These are phyloP conservation scores for Solanum bukasovii DNA, from an alignment of 257 asterid species.

Conservation along the genomic window DNA sequence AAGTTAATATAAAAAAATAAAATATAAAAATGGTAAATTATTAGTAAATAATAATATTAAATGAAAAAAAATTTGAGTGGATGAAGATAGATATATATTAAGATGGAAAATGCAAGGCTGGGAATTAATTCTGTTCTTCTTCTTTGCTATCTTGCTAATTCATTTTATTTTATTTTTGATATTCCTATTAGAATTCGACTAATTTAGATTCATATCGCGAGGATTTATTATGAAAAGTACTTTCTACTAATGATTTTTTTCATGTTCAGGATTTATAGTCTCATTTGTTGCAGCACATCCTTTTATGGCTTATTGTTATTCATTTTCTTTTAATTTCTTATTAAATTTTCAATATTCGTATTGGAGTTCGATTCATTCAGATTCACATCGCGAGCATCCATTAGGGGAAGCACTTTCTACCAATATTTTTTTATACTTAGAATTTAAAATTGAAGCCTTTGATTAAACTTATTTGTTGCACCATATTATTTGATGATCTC, in stretches of 20 bases:
- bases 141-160: neutral
- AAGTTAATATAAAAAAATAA: neutral
- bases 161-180: neutral
- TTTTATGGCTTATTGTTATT: too few relatives aligned
- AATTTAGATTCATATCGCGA: neutral
- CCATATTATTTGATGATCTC: too few relatives aligned
- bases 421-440: too few relatives aligned
- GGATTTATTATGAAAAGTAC: too few relatives aligned
- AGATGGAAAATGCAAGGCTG: neutral
- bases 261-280: neutral
- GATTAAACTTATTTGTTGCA: too few relatives aligned
- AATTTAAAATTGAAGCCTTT: too few relatives aligned
- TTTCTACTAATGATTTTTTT: neutral
- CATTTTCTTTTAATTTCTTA: too few relatives aligned
- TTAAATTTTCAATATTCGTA: too few relatives aligned
- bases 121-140: neutral
- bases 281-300: accelerated
- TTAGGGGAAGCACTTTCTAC: too few relatives aligned
- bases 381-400: too few relatives aligned
- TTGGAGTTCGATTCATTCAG: neutral
- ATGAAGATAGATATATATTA: neutral
- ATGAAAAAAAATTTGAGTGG: constrained; percentile 2
- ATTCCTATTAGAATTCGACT: neutral
- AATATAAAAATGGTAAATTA: neutral
- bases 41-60: neutral